A percentile compares a stretch with the other conserved stretches of the same genome.
phyloP scores from a whole-genome alignment of 148 eudicot genomes.

The Silene latifolia region DNA sequence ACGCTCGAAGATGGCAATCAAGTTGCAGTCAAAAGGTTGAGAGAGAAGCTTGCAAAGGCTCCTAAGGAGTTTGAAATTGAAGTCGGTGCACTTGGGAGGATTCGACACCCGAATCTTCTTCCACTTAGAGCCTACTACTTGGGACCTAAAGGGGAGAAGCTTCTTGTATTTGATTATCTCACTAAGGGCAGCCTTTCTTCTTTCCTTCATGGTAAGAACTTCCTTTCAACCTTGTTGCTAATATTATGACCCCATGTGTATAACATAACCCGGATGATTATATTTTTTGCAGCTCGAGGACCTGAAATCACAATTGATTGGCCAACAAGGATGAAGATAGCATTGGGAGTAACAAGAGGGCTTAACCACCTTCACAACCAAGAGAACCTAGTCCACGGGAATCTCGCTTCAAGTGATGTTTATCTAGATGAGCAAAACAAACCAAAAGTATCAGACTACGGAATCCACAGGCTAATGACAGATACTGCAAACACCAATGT shows the following conservation, averaged over 20 bases:
- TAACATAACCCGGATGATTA: neutral
- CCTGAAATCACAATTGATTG: conserved; percentile 64
- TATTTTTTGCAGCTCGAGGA: conserved; percentile 72
- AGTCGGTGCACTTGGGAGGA: conserved; percentile 63
- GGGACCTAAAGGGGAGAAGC: conserved; percentile 65
- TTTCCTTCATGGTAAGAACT: conserved; percentile 72
- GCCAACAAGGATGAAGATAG: conserved; percentile 88
- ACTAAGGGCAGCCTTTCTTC: conserved; percentile 84
- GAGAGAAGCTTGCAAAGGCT: conserved; percentile 78
- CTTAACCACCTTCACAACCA: conserved; percentile 63
- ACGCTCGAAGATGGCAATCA: conserved; percentile 75
- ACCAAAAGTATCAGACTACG: conserved; percentile 72
- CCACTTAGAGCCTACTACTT: conserved; percentile 83
- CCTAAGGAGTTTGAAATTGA: conserved; percentile 88
- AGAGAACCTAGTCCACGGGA: conserved; percentile 65
- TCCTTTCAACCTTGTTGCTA: neutral
- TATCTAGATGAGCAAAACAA: conserved; percentile 58
- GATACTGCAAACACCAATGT: conserved; percentile 63
- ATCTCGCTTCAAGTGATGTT: conserved; percentile 65
- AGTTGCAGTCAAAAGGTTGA: conserved; percentile 85
- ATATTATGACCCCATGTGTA: no score
- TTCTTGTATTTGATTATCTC: conserved; percentile 69
- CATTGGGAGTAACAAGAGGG: conserved; percentile 65
- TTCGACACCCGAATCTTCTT: conserved; percentile 67
- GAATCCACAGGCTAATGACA: conserved; percentile 75